These are phyloP conservation scores for Aotearoamyces nothofagi DNA, from an alignment of 2,329 filamentous ascomycete genomes.

Conservation along the genomic window DNA sequence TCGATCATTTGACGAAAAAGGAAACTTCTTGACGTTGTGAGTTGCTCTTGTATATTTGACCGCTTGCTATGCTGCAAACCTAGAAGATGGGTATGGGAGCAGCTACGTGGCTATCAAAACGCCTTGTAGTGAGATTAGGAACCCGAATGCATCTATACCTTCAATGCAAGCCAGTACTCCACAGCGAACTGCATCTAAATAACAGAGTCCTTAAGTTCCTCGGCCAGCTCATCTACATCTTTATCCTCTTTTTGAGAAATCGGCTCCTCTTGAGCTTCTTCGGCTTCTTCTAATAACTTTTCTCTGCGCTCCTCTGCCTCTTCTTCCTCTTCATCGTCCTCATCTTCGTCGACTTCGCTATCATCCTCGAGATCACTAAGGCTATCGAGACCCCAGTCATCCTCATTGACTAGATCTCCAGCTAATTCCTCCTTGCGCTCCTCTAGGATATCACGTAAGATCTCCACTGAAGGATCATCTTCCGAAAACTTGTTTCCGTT, in stretches of 20 bases:
- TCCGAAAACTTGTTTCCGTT: slow-evolving; percentile 94
- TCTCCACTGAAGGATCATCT: slow-evolving; percentile 58
- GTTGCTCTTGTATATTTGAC: too few relatives aligned
- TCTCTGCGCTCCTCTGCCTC: slow-evolving; percentile 50
- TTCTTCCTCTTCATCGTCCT: slow-evolving; percentile 44
- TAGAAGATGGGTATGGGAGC: too few relatives aligned
- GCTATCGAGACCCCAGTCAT: slow-evolving; percentile 73
- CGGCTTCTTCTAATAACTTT: slow-evolving; percentile 52
- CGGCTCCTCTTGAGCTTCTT: slow-evolving; percentile 59
- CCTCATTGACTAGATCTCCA: slow-evolving; percentile 54
- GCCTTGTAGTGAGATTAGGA: too few relatives aligned
- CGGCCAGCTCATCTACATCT: slow-evolving; percentile 69
- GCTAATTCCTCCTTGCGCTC: slow-evolving; percentile 61
- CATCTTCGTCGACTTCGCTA: slow-evolving; percentile 51
- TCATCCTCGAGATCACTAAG: slow-evolving; percentile 69
- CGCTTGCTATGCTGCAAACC: too few relatives aligned
- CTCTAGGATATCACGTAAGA: slow-evolving; percentile 57
- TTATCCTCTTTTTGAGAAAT: slow-evolving; percentile 56
- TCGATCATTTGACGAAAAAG: too few relatives aligned
- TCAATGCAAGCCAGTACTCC: too few relatives aligned
- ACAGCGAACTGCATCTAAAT: too few relatives aligned
- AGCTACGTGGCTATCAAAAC: too few relatives aligned
- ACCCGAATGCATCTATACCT: too few relatives aligned
- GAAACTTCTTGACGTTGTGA: too few relatives aligned
- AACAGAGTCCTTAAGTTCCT: slow-evolving; percentile 48